Base-by-base conservation (phyloP, 1,139 yeast species). In the Arxiozyma slooffiae region DNA sequence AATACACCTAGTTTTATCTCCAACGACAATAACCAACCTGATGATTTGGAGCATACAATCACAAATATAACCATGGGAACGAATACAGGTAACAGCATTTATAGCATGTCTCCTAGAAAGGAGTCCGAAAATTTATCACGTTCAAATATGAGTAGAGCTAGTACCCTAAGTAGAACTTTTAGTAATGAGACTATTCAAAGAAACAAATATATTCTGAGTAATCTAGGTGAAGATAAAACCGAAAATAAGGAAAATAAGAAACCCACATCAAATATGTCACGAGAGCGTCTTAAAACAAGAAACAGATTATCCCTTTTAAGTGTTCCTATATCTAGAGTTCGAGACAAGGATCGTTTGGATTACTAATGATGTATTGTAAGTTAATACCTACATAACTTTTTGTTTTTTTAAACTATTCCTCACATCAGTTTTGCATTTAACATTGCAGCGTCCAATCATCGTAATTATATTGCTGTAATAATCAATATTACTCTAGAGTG, bases 291-390 rank as follows among this genome's bases (percentile, higher is more conserved):
- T 38, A 39, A 18, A 36, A 20, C 51, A 14, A 49, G 54, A 21
- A 52, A 55, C 39, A 52, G 54, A 22, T 36, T 57, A 18, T 58
- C 61, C 4, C 43, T 58, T 17, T 47, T 58, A 26, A 58, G 53
- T 48, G 55, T 58, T 18, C 59, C 59, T 7, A 55, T 58, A 16
- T 46, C 60, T 8, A 57, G 52, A 46, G 30, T 58, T 23, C n/a
- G 61, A 34, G 37, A 30, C 6, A 42, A 42, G 7, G 26, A 42
- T 20, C 11, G 17, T 1, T 18, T 38, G 6, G 39, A 42, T 8
- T 14, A 20, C 18, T 34, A 6, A 30, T 17, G 9, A 18, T 9
- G 9, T 30, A 30, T 30, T 11, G 6, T 4, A 11, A 30, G 14
- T 30, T 3, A 30, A 30, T n/a, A 30, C 36, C 2, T 9, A 2